Evolutionary conservation across 2,329 filamentous ascomycete genomes (phyloP).

Genomic region (Fusarium torreyae): DNA sequence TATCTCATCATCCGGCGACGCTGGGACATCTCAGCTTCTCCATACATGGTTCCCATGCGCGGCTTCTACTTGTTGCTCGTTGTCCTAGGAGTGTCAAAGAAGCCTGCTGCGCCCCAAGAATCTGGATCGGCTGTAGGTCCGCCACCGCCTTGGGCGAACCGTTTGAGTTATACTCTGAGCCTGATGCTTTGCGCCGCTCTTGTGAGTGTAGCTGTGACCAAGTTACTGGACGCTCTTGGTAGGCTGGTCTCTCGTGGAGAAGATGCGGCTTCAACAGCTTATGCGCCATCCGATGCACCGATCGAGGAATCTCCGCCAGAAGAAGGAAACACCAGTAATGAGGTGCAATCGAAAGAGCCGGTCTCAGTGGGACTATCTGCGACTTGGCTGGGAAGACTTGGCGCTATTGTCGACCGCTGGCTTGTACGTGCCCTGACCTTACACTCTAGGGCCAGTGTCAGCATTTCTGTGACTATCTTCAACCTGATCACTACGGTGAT

Average conservation of each 20-base stretch:
- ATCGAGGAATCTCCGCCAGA: too few relatives aligned
- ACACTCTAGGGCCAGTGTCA: neutral
- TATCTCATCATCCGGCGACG: neutral
- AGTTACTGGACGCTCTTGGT: neutral
- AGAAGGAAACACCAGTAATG: neutral
- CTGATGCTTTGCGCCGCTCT: neutral
- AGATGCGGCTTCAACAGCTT: neutral
- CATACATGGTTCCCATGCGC: neutral
- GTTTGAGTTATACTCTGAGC: rapidly evolving
- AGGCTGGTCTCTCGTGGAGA: neutral
- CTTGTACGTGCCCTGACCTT: neutral
- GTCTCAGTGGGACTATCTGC: rapidly evolving
- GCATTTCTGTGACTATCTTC: conserved; percentile 5
- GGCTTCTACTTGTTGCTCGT: neutral
- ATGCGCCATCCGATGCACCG: too few relatives aligned
- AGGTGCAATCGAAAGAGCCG: rapidly evolving
- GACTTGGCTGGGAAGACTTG: neutral
- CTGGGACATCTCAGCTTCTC: neutral
- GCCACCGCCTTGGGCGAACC: neutral
- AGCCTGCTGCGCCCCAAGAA: neutral
- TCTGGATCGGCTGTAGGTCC: neutral
- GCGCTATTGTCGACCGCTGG: neutral
- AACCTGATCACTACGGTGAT: conserved; percentile 10
- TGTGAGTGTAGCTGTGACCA: neutral
- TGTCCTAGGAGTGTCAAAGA: neutral